These are phyloP conservation scores for Phlebiopsis gigantea DNA, from an alignment of 768 basidiomycete species.

Conservation along the genomic window DNA sequence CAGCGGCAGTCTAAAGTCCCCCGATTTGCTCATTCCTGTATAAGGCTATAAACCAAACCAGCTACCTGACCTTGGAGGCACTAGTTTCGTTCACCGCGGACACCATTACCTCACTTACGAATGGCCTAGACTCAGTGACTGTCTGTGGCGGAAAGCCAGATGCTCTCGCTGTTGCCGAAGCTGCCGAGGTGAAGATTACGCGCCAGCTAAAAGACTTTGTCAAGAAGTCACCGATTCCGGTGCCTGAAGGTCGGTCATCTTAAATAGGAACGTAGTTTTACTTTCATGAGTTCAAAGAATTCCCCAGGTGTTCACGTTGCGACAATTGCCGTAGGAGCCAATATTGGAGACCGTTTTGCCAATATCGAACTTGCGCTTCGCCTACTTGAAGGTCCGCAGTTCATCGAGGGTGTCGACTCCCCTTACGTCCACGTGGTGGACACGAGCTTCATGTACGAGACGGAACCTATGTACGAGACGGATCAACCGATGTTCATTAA, in stretches of 20 bases:
- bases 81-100: conserved; percentile 53
- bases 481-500: conserved; percentile 90
- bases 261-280: not conserved
- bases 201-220: conserved; percentile 27
- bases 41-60: conserved; percentile 44
- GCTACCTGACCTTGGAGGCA: conserved; percentile 65
- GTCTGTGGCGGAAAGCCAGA: conserved; percentile 68
- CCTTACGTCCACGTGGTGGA: conserved; percentile 40
- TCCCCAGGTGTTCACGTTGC: conserved; percentile 30
- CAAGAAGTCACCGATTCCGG: not conserved
- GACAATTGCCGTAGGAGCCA: conserved; percentile 83
- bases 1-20: no score
- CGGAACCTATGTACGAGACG: conserved; percentile 90
- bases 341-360: conserved; percentile 80
- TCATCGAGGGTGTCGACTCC: conserved; percentile 21
- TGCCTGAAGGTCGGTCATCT: not conserved
- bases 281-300: not conserved
- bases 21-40: no score
- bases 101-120: conserved; percentile 33
- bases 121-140: conserved; percentile 30
- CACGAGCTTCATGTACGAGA: conserved; percentile 92
- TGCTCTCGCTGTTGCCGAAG: conserved; percentile 62
- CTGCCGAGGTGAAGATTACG: conserved; percentile 56
- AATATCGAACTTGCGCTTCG: conserved; percentile 79
- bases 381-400: conserved; percentile 51